Base-by-base conservation (phyloP, 1,284 basidiomycete genomes). In the Apiotrichum akiyoshidainum region DNA sequence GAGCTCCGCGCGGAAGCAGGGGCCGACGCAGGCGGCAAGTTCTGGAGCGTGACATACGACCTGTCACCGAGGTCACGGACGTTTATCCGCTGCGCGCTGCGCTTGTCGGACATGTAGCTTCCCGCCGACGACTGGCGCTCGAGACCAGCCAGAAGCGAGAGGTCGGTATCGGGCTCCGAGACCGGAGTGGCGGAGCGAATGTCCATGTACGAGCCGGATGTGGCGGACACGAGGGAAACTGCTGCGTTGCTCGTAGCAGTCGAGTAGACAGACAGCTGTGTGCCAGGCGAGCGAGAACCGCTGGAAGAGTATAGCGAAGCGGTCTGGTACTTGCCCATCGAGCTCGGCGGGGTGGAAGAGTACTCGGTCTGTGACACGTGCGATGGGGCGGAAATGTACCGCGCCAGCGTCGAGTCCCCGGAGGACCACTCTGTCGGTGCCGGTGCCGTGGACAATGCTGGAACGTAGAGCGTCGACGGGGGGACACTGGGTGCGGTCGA, bases 161-260 rank as follows among this genome's bases (percentile, higher is more conserved):
- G 47, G 54, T 75, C 70, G 1, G 68, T 62, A 41, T 70, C 70
- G 0, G 71, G 69, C 51, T 76, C 68, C 37, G 68, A 72, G 34
- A 76, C 65, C 5, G 68, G 67, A 5, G 74, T 73, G 44, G 52
- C 68, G 14, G 57, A 51, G 9, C 52, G 26, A 16, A 51, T 40
- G 21, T 42, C 49, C 19, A 33, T n/a, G 33, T 33, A 47, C 26
- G 31, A 34, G n/a, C 26, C 14, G 12, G n/a, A 17, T 26, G n/a
- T 51, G 5, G 49, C 40, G 1, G 26, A 14, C 39, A n/a, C 26
- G 26, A 31, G 26, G 4, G 26, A 21, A 2, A 26, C 14, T 5
- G 22, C n/a, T 11, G 40, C 40, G 8, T 42, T 6, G 21, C 40
- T 34, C 5, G 17, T 42, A 7, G 39, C 50, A 33, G 46, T 48